Base-by-base conservation (phyloP, 2,329 filamentous ascomycete genomes). In the Fusarium sublunatum region DNA sequence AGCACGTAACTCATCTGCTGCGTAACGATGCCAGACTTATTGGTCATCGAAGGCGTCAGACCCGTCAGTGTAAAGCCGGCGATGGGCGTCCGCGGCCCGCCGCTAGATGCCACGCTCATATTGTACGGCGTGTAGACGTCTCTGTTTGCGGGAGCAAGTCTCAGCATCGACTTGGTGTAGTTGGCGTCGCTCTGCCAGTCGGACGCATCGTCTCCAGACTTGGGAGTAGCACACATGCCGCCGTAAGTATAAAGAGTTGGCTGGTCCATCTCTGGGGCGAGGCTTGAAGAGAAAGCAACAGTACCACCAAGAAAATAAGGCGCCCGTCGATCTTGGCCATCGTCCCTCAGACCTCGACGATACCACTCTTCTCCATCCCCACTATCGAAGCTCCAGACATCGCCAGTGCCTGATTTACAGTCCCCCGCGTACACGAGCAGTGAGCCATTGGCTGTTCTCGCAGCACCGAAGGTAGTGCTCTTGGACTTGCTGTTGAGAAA, bases 11-110 rank as follows among this genome's bases (percentile, higher is more conserved):
- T 88, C 61, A 90, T 88, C 72, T 93, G 87, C 72, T 93, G 90
- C 5, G 87, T 89, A 36, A 89, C 80, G 3, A 82, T 81, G 4
- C 86, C 88, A 13, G 86, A 88, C 5, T 83, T 83, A 71, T 91
- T 90, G 19, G 89, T 88, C 65, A 87, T 88, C 1, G 90, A 89
- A 0, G 91, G 87, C 6, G 83, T 79, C 24, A 97, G 79, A 0
- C 87, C 83, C 1, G 93, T 96, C 46, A 96, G 85, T 1, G 88
- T 90, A 77, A 96, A 96, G 8, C 94, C 94, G 8, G 94, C 94
- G 76, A 96, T 92, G 2, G 92, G 83, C 39, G 93, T 85, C 0
- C 91, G 91, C 0, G 70, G 90, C 76, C 88, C 89, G 42, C 85
- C 73, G 62, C 73, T 77, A 15, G 77, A 70, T 34, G 82, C 74